These are phyloP conservation scores for Chrysoporthe cubensis DNA, from an alignment of 2,329 filamentous ascomycete genomes.

Conservation along the genomic window DNA sequence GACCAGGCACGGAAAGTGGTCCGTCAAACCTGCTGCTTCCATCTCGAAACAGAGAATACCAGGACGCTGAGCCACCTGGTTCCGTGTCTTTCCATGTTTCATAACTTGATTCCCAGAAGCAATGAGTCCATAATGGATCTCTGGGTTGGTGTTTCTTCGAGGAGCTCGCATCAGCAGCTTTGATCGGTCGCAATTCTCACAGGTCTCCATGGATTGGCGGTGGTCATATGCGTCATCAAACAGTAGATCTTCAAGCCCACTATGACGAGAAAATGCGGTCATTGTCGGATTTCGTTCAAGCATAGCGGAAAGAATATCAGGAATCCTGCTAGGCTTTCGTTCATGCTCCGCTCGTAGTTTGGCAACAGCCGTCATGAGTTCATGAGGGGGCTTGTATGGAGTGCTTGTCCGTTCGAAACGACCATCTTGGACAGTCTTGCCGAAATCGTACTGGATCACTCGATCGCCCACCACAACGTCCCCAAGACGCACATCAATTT, in stretches of 20 bases:
- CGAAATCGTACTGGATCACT: constrained; percentile 40
- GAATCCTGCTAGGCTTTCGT: not conserved
- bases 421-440: constrained; percentile 1
- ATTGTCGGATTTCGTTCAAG: constrained; percentile 1
- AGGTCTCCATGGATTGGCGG: not conserved
- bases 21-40: constrained; percentile 38
- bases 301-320: not conserved
- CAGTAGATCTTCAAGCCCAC: constrained; percentile 1
- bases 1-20: constrained; percentile 38
- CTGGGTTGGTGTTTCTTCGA: constrained; percentile 6
- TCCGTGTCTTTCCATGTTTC: constrained; percentile 8
- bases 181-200: not conserved
- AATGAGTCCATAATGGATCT: constrained; percentile 7
- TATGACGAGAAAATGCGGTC: not conserved
- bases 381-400: constrained; percentile 9
- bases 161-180: not conserved
- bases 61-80: not conserved
- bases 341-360: constrained; percentile 7
- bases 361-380: constrained; percentile 4
- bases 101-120: constrained; percentile 14
- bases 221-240: constrained; percentile 5
- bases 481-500: constrained; percentile 35
- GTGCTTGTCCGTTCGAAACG: constrained; percentile 6
- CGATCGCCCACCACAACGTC: constrained; percentile 39
- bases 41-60: constrained; percentile 32